Evolutionary conservation across 140 eudicot species (phyloP).

Genomic region (Cichorium intybus): DNA sequence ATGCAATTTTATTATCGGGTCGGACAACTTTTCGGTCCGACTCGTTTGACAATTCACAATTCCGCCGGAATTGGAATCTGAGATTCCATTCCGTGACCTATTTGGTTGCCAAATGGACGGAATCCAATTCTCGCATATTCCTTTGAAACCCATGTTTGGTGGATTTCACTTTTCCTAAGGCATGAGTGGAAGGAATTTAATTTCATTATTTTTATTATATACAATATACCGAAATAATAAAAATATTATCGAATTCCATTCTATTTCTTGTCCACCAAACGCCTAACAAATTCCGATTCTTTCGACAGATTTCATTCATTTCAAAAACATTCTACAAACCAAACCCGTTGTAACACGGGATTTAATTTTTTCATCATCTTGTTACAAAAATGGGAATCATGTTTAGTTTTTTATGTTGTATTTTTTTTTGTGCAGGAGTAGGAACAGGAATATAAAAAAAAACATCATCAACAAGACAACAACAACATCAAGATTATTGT

Average conservation of each 20-base stretch:
- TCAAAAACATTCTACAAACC: no score
- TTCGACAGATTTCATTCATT: background rate
- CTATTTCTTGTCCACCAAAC: background rate
- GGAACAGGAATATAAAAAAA: slow-evolving; percentile 45
- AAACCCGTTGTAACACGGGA: no score
- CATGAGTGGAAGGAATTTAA: no score
- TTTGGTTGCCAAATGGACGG: background rate
- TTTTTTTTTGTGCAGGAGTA: slow-evolving; percentile 55
- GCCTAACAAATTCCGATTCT: background rate
- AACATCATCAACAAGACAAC: slow-evolving; percentile 34
- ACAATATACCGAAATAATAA: background rate
- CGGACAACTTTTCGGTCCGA: background rate
- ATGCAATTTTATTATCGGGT: background rate
- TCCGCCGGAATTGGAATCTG: background rate
- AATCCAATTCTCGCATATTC: no score
- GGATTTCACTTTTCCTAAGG: no score
- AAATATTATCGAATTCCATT: background rate
- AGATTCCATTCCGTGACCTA: background rate
- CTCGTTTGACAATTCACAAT: no score
- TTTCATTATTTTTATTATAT: no score
- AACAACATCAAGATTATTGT: slow-evolving; percentile 45
- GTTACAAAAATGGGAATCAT: slow-evolving; percentile 15
- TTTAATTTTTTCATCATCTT: no score
- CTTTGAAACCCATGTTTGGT: no score
- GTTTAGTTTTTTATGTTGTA: background rate